Percentiles rank a stretch among this genome's conserved stretches.
Evolutionary conservation across 306 rosid genomes (phyloP).

Genomic region (Ormosia emarginata): DNA sequence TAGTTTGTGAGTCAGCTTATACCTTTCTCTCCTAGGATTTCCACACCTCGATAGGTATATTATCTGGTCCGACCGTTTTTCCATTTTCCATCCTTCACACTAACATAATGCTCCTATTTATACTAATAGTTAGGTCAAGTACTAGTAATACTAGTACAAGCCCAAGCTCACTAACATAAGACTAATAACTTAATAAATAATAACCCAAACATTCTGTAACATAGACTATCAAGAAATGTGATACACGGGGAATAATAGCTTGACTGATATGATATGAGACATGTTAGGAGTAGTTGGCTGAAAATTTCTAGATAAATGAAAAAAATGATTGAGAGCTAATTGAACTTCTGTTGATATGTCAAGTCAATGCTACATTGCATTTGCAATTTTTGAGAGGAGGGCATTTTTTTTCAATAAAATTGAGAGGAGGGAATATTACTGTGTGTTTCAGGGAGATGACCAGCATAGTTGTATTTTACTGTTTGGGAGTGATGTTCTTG

Average conservation of each 20-base stretch:
- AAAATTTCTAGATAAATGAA: not conserved
- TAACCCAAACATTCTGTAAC: no score
- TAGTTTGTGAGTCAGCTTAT: no score
- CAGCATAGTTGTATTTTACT: not conserved
- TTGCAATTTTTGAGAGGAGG: not conserved
- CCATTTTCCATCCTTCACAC: no score
- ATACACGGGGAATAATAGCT: not conserved
- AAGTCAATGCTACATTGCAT: not conserved
- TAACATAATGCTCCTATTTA: no score
- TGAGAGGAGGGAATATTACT: not conserved
- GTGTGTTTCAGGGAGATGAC: not conserved
- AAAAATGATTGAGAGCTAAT: not conserved
- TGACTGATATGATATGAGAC: not conserved
- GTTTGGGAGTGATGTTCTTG: not conserved
- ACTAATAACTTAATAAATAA: no score
- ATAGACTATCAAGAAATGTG: not conserved
- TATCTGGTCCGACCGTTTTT: no score
- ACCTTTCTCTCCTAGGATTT: no score
- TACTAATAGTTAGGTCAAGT: no score
- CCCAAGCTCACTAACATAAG: no score
- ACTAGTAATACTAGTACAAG: no score
- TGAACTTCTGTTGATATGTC: not conserved
- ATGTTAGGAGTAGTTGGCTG: not conserved
- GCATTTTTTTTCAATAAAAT: no score
- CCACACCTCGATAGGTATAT: no score